Conservation (phyloP, 768 basidiomycete species). For the Mrakia frigida region DNA sequence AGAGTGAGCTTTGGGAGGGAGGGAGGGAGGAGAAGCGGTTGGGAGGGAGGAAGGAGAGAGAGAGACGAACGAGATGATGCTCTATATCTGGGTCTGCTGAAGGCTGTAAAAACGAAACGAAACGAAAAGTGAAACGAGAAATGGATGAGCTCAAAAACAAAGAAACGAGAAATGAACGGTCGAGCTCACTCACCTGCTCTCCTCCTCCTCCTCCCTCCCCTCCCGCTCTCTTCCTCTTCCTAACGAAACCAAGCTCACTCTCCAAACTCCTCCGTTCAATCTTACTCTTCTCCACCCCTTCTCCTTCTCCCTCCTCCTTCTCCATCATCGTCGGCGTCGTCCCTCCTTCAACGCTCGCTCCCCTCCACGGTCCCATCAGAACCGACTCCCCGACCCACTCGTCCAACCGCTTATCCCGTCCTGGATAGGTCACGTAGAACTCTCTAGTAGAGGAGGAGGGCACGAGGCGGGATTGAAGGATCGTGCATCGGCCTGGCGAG, state of each 20-base stretch:
- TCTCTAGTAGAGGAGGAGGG: constrained; percentile 38
- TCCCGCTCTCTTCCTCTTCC: constrained; percentile 21
- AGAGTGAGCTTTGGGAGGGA: neutral
- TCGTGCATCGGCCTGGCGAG: neutral
- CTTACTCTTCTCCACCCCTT: constrained; percentile 1
- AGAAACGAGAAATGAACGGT: neutral
- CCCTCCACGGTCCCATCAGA: constrained; percentile 42
- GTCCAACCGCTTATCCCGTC: constrained; percentile 66
- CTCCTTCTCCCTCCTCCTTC: neutral
- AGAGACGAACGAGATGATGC: neutral
- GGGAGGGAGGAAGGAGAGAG: neutral
- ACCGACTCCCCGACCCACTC: constrained; percentile 59
- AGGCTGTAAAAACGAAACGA: too few relatives aligned
- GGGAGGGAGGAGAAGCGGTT: neutral
- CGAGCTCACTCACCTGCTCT: too few relatives aligned
- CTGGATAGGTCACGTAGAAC: constrained; percentile 67
- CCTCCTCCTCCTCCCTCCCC: neutral
- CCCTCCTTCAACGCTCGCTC: neutral
- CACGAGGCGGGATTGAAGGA: constrained; percentile 1
- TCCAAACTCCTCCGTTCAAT: constrained; percentile 13
- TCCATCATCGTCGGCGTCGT: neutral
- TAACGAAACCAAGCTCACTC: constrained; percentile 25
- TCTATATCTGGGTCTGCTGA: neutral
- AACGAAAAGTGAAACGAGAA: neutral
- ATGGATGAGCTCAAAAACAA: neutral